phyloP scores from a whole-genome alignment of 2,329 filamentous ascomycete genomes.

The Plenodomus lindquistii region DNA sequence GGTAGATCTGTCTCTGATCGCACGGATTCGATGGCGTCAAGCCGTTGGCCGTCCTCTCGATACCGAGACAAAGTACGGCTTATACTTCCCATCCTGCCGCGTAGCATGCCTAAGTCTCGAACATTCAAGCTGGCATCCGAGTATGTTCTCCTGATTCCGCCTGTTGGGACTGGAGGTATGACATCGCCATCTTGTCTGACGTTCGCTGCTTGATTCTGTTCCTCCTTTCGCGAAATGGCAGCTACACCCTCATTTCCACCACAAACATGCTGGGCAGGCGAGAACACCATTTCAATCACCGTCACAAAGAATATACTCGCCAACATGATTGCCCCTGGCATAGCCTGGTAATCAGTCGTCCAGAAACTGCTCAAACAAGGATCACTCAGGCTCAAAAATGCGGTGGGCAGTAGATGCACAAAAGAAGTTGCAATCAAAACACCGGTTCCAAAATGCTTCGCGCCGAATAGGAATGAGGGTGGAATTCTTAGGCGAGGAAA shows the following conservation, averaged over 20 bases:
- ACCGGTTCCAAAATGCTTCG: slow-evolving; percentile 68
- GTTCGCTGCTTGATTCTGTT: slow-evolving; percentile 5
- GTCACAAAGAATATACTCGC: slow-evolving; percentile 63
- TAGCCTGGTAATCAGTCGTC: slow-evolving; percentile 60
- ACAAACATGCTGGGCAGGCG: slow-evolving; percentile 60
- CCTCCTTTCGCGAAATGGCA: slow-evolving; percentile 21
- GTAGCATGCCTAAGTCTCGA: slow-evolving; percentile 27
- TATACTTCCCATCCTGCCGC: slow-evolving; percentile 31
- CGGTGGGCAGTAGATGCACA: slow-evolving; percentile 69
- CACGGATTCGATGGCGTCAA: slow-evolving; percentile 51
- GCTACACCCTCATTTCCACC: slow-evolving; percentile 52
- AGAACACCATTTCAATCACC: slow-evolving; percentile 63
- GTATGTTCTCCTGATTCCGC: slow-evolving; percentile 18
- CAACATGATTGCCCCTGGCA: slow-evolving; percentile 68
- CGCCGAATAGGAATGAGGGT: slow-evolving; percentile 61
- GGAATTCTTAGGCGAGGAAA: slow-evolving; percentile 65
- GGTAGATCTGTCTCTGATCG: slow-evolving; percentile 47
- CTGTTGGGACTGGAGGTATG: slow-evolving; percentile 5
- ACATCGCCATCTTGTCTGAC: slow-evolving; percentile 1
- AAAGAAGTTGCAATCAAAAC: slow-evolving; percentile 84
- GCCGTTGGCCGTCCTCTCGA: slow-evolving; percentile 27
- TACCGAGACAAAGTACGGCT: slow-evolving; percentile 35
- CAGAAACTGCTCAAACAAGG: slow-evolving; percentile 61
- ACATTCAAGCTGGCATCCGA: slow-evolving; percentile 29
- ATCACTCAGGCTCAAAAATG: slow-evolving; percentile 53